These are phyloP conservation scores for Symbiodinium natans DNA, from an alignment of 73 alveolate species.

Conservation along the genomic window DNA sequence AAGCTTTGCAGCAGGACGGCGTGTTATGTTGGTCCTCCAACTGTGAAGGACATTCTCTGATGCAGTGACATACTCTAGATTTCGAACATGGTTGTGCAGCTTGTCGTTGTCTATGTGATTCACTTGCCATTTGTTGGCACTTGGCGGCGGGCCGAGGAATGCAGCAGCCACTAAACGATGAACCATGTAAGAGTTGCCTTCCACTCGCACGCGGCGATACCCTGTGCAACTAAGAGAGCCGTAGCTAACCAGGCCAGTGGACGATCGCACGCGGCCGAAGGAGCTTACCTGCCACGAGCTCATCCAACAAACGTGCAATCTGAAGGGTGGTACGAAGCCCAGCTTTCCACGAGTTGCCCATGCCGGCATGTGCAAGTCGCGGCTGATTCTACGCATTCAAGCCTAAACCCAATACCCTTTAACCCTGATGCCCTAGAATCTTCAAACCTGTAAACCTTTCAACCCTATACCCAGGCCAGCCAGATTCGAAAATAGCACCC, in stretches of 20 bases:
- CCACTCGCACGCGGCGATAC: neutral
- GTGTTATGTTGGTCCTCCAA: neutral
- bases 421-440: too few species aligned
- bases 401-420: neutral
- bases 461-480: too few species aligned
- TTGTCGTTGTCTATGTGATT: conserved; percentile 28
- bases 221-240: neutral
- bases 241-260: neutral
- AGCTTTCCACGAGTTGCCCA: too few species aligned
- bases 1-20: neutral
- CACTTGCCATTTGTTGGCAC: neutral
- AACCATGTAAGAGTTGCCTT: neutral
- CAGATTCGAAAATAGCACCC: too few species aligned
- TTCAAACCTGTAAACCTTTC: too few species aligned
- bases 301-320: neutral
- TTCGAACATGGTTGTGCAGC: neutral
- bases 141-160: neutral
- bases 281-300: conserved; percentile 20
- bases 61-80: neutral
- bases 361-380: too few species aligned
- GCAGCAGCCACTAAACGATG: conserved; percentile 15
- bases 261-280: neutral
- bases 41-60: conserved; percentile 1
- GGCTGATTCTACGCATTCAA: too few species aligned
- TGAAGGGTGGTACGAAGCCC: too few species aligned